Base-by-base conservation (phyloP, 2,329 filamentous ascomycete genomes). In the Penicillium verrucosum region DNA sequence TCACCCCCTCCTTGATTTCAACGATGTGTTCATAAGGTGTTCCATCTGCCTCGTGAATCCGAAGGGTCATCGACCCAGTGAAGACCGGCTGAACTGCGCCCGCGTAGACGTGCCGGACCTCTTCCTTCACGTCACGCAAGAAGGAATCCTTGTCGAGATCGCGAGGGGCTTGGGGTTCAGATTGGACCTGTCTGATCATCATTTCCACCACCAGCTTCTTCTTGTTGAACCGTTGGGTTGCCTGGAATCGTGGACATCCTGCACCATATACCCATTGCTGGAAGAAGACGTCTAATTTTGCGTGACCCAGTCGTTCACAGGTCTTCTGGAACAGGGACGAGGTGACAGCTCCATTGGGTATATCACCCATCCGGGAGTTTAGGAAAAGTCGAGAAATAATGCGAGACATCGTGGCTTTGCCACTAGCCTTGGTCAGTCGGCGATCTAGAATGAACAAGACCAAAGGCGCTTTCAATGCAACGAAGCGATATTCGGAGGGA, bases 1-100 rank as follows among this genome's bases (percentile, higher is more conserved):
- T 90, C 14, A 85, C 84, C 29, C 88, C 87, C 64, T 97, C 92
- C 58, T 92, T 92, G 70, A 99, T 96, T 67, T 97, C 91, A 32
- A 97, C 88, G 60, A 97, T 97, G 70, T 99, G 94, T 71, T 99
- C 94, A 69, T 99, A 99, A 2, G 94, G 94, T 0, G 94, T 97
- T 10, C 94, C 94, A 69, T 99, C 95, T 25, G 94, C 94, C 77
- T 99, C 94, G 75, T 99, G 94, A 60, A 99, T 97, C 32, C 94
- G 84, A 61, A 99, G 93, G 0, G 94, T 99, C 90, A 99, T 96
- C 0, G 94, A 93, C 0, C 94, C 94, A 0, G 92, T 94, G 68
- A 97, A 97, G 1, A 90, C 82, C n/a, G 86, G 83, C 62, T 90
- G 89, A 16, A 90, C 78, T 51, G 85, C 82, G 14, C 86, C 87